Conservation (phyloP, 2,329 filamentous ascomycete genomes). For the Colletotrichum godetiae region DNA sequence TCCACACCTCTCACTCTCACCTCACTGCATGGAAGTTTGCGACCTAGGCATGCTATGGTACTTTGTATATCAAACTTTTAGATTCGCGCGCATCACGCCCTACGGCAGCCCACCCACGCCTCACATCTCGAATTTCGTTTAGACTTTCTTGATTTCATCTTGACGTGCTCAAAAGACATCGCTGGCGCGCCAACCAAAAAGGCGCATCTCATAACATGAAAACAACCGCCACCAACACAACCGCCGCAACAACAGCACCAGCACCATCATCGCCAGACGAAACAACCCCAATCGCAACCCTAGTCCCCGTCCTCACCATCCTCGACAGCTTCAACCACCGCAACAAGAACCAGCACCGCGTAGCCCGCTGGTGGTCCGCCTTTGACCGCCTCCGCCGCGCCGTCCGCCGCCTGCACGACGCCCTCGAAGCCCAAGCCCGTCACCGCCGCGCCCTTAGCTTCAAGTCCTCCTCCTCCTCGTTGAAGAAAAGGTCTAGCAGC, state of each 20-base stretch:
- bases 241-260: neutral
- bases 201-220: neutral
- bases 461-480: slow-evolving; percentile 15
- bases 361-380: slow-evolving; percentile 82
- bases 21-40: too few relatives aligned
- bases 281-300: slow-evolving; percentile 26
- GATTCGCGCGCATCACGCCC: neutral
- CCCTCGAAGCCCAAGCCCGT: slow-evolving; percentile 41
- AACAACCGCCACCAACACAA: neutral
- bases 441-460: slow-evolving; percentile 1
- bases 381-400: slow-evolving; percentile 79
- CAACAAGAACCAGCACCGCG: slow-evolving; percentile 91
- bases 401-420: slow-evolving; percentile 62
- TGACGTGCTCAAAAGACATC: neutral
- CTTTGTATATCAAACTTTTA: neutral
- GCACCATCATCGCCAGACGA: neutral
- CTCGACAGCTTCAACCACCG: slow-evolving; percentile 82
- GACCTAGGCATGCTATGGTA: neutral
- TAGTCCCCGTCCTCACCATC: slow-evolving; percentile 60
- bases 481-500: neutral
- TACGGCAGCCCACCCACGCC: neutral
- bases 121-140: neutral
- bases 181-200: neutral
- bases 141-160: neutral
- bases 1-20: neutral